Evolutionary conservation across 2,329 filamentous ascomycete genomes (phyloP).

Genomic region (Fusarium hainanense): DNA sequence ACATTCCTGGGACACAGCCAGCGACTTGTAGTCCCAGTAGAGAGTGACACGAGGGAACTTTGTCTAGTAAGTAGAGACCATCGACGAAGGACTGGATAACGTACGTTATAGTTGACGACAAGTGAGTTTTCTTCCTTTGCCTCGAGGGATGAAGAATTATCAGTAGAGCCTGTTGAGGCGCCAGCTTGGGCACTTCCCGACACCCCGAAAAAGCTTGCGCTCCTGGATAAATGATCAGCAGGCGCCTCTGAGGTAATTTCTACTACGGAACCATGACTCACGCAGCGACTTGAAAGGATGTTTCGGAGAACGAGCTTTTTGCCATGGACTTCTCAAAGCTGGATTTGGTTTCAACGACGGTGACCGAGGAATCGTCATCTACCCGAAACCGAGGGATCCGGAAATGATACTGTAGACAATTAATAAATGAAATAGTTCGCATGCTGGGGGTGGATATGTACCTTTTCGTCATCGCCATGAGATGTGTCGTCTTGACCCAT

Average conservation of each 20-base stretch:
- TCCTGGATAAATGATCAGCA: background rate
- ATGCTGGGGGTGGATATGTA: background rate
- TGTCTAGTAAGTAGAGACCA: too few species aligned
- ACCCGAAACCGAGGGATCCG: background rate
- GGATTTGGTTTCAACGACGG: background rate
- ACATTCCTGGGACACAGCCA: background rate
- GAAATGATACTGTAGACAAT: background rate
- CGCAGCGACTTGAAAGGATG: background rate
- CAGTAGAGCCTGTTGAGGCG: background rate
- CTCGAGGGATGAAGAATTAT: background rate
- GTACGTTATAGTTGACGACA: background rate
- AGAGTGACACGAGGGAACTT: background rate
- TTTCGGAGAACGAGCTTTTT: background rate
- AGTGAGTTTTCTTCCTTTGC: background rate
- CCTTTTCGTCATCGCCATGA: background rate
- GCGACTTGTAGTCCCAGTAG: background rate
- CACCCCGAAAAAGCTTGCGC: background rate
- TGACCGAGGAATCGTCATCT: background rate
- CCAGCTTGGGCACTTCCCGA: background rate
- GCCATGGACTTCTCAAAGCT: background rate
- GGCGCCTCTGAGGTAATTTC: accelerated
- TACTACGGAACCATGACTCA: background rate
- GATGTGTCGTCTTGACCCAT: background rate
- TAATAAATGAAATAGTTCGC: background rate
- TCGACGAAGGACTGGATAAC: too few species aligned